Evolutionary conservation across 202 grass and related monocot genomes (phyloP).

Genomic region (Cymbopogon flexuosus): DNA sequence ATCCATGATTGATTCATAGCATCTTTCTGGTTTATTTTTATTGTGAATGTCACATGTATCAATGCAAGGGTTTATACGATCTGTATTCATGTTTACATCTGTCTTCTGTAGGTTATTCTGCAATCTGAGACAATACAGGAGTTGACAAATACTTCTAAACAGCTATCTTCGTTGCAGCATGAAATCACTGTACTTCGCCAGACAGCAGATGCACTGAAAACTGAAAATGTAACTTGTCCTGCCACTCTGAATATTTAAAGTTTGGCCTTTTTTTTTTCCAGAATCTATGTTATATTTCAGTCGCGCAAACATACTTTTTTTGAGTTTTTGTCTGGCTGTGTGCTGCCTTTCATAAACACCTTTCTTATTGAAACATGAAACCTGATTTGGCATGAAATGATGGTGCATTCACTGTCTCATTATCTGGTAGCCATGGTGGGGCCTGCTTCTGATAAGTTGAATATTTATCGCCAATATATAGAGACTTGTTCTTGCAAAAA

Average conservation of each 20-base stretch:
- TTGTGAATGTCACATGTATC: not conserved
- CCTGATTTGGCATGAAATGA: not conserved
- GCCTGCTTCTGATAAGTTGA: not conserved
- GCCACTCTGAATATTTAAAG: not conserved
- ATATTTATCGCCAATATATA: not conserved
- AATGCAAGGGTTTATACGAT: not conserved
- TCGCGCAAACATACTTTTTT: not conserved
- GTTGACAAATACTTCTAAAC: constrained; percentile 90
- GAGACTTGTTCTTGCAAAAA: not conserved
- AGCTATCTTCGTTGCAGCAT: constrained; percentile 77
- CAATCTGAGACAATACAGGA: constrained; percentile 98
- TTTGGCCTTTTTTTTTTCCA: not conserved
- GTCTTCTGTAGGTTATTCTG: constrained; percentile 80
- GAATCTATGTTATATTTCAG: not conserved
- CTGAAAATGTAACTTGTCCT: constrained; percentile 72
- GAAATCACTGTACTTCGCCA: constrained; percentile 68
- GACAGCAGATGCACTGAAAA: constrained; percentile 66
- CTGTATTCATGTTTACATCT: not conserved
- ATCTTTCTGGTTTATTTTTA: not conserved
- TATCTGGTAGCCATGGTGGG: not conserved
- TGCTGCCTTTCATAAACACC: not conserved
- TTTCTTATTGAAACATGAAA: not conserved
- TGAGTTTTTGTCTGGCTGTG: not conserved
- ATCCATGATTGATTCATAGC: constrained; percentile 4
- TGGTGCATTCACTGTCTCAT: not conserved